These are phyloP conservation scores for Coprinopsis marcescibilis DNA, from an alignment of 768 basidiomycete species.

Conservation along the genomic window DNA sequence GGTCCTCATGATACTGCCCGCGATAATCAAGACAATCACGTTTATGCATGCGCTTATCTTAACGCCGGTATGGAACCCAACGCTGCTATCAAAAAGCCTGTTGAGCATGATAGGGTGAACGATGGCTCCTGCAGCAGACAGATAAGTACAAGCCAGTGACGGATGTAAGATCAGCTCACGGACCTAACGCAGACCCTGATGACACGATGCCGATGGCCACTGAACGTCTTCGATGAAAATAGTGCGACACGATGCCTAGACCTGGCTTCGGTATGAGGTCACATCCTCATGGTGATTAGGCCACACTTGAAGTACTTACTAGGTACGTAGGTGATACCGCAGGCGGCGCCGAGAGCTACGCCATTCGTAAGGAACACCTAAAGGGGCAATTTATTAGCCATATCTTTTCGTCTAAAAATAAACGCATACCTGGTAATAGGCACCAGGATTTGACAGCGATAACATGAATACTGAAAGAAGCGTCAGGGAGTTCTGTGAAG, in stretches of 20 bases:
- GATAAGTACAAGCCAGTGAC: neutral
- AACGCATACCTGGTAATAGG: slow-evolving; percentile 29
- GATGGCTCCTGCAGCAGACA: slow-evolving; percentile 34
- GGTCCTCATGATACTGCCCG: slow-evolving; percentile 28
- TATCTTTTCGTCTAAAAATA: neutral
- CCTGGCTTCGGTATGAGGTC: slow-evolving; percentile 17
- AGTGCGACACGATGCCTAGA: slow-evolving; percentile 45
- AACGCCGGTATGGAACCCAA: slow-evolving; percentile 37
- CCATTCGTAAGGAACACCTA: slow-evolving; percentile 51
- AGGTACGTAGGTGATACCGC: slow-evolving; percentile 42
- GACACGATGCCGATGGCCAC: slow-evolving; percentile 47
- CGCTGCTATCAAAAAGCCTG: slow-evolving; percentile 28
- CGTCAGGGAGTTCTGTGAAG: slow-evolving; percentile 5
- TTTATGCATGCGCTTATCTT: slow-evolving; percentile 34
- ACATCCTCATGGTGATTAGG: neutral
- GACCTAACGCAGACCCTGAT: slow-evolving; percentile 27
- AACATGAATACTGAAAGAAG: slow-evolving; percentile 26
- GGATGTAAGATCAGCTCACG: slow-evolving; percentile 1
- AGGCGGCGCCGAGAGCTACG: slow-evolving; percentile 40
- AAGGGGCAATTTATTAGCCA: neutral
- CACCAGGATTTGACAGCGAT: slow-evolving; percentile 26
- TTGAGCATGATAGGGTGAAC: slow-evolving; percentile 59
- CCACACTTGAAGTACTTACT: slow-evolving; percentile 15
- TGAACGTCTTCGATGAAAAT: slow-evolving; percentile 41
- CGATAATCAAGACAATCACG: slow-evolving; percentile 26